phyloP scores from a whole-genome alignment of 257 asterid genomes.

The Fraxinus pennsylvanica region DNA sequence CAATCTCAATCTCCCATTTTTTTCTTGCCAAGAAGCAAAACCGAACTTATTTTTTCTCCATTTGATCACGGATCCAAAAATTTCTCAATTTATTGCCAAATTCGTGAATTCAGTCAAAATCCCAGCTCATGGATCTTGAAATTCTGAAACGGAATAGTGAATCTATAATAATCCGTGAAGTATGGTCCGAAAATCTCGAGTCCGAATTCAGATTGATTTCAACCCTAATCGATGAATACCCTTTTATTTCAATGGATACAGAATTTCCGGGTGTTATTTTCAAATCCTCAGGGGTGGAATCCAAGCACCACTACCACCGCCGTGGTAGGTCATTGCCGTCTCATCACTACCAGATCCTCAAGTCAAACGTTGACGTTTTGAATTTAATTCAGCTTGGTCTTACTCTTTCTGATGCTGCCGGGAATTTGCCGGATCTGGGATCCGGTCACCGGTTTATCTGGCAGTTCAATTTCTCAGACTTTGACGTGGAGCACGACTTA shows the following conservation, averaged over 20 bases:
- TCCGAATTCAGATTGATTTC: constrained; percentile 48
- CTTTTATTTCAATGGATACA: constrained; percentile 56
- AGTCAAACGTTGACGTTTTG: constrained; percentile 70
- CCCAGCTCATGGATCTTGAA: constrained; percentile 24
- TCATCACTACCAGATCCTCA: constrained; percentile 58
- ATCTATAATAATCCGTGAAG: constrained; percentile 42
- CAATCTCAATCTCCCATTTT: background rate
- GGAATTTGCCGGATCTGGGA: constrained; percentile 65
- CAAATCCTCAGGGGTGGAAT: constrained; percentile 31
- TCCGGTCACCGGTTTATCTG: constrained; percentile 52
- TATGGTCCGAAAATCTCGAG: constrained; percentile 50
- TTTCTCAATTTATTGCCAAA: background rate
- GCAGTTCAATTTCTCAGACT: constrained; percentile 61
- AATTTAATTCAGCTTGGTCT: constrained; percentile 71
- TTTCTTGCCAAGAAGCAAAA: background rate
- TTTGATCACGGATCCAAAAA: background rate
- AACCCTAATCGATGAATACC: constrained; percentile 42
- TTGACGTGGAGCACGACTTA: constrained; percentile 45
- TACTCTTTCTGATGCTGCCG: constrained; percentile 65
- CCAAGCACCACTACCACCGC: background rate
- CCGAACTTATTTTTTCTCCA: background rate
- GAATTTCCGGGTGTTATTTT: constrained; percentile 72
- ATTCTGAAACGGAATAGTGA: background rate
- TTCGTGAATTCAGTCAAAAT: background rate
- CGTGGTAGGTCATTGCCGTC: constrained; percentile 36